These are phyloP conservation scores for Capsicum baccatum DNA, from an alignment of 257 asterid genomes.

Conservation along the genomic window DNA sequence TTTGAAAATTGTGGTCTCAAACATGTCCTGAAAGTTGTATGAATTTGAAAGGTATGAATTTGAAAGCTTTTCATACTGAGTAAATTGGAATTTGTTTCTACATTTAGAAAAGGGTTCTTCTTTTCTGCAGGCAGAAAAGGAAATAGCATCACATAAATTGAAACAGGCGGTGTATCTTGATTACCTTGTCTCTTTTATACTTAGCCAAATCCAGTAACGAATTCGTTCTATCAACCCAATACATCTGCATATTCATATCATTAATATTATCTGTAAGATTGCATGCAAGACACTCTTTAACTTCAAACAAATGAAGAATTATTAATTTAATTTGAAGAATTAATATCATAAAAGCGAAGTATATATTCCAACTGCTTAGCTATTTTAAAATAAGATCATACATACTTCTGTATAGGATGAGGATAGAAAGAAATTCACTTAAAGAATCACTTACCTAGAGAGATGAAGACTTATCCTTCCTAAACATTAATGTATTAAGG, in stretches of 20 bases:
- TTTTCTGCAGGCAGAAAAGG: not conserved
- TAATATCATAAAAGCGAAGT: not conserved
- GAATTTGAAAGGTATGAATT: not conserved
- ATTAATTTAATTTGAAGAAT: not conserved
- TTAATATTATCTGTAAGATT: not conserved
- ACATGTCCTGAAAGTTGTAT: not conserved
- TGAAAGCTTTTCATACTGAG: not conserved
- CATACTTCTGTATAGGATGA: too few relatives aligned
- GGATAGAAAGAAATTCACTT: too few relatives aligned
- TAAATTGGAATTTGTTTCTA: not conserved
- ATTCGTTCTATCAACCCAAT: slow-evolving; percentile 61
- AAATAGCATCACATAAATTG: not conserved
- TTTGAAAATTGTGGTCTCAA: not conserved
- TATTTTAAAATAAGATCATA: not conserved
- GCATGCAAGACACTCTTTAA: not conserved
- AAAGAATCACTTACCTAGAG: too few relatives aligned
- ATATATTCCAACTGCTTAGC: not conserved
- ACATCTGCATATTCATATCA: slow-evolving; percentile 55
- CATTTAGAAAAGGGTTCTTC: not conserved
- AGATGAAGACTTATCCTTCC: too few relatives aligned
- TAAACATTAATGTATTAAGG: too few relatives aligned
- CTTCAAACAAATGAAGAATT: slow-evolving; percentile 7
- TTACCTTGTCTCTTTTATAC: slow-evolving; percentile 18
- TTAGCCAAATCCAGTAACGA: slow-evolving; percentile 66
- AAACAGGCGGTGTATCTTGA: not conserved